Percentiles rank a stretch among this genome's conserved stretches.
Evolutionary conservation across 2,329 filamentous ascomycete species (phyloP).

Genomic region (Xylaria arbuscula): DNA sequence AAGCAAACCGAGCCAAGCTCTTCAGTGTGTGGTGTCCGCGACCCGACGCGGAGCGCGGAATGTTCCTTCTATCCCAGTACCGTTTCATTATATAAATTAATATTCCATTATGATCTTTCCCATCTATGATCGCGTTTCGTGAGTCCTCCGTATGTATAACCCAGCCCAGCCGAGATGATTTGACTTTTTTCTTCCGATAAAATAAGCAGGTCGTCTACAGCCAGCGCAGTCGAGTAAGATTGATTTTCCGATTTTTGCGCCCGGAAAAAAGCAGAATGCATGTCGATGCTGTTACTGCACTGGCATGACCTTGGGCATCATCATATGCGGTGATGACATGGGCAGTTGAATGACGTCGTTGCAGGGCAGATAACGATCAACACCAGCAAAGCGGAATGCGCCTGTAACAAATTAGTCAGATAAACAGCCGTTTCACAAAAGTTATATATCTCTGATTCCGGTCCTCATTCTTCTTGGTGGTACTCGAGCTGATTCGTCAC

Average conservation of each 20-base stretch:
- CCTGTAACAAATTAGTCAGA: slow-evolving; percentile 32
- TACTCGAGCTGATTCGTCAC: not conserved
- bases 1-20: not conserved
- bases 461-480: slow-evolving; percentile 8
- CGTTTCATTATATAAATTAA: too few relatives aligned
- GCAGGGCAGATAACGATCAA: slow-evolving; percentile 32
- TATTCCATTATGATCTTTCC: slow-evolving; percentile 8
- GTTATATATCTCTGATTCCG: slow-evolving; percentile 3
- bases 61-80: not conserved
- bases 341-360: slow-evolving; percentile 33
- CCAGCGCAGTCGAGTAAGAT: not conserved
- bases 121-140: slow-evolving; percentile 3
- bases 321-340: slow-evolving; percentile 3
- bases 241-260: not conserved
- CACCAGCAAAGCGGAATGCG: slow-evolving; percentile 33
- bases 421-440: not conserved
- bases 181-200: not conserved
- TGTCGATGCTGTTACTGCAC: slow-evolving; percentile 24
- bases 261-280: not conserved
- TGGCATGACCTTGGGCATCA: slow-evolving; percentile 24
- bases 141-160: slow-evolving; percentile 12
- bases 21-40: not conserved
- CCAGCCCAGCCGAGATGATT: not conserved
- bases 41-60: slow-evolving; percentile 1
- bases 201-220: slow-evolving; percentile 4